Evolutionary conservation across 495 filamentous ascomycete species (phyloP).

Genomic region (Rostrohypoxylon terebratum): DNA sequence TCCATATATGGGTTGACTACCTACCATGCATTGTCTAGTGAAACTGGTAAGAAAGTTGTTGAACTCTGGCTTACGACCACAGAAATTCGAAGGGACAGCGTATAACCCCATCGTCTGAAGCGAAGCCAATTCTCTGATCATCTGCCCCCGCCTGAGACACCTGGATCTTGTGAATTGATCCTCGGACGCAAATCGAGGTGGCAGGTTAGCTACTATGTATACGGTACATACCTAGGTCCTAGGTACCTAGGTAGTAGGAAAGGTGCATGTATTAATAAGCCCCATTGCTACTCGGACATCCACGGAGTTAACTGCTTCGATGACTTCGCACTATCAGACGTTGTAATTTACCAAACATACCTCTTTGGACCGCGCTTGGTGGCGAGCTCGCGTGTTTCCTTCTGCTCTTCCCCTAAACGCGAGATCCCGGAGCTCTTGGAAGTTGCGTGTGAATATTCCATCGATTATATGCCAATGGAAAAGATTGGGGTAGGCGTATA

Average conservation of each 20-base stretch:
- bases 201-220: conserved; percentile 55
- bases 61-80: conserved; percentile 10
- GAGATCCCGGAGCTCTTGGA: too few relatives aligned
- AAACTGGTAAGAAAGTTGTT: conserved; percentile 5
- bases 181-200: conserved; percentile 7
- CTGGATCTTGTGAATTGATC: conserved; percentile 18
- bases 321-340: too few relatives aligned
- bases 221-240: conserved; percentile 58
- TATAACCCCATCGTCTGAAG: conserved; percentile 49
- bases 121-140: conserved; percentile 55
- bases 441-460: too few relatives aligned
- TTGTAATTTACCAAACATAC: too few relatives aligned
- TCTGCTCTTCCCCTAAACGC: too few relatives aligned
- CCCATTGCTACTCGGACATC: too few relatives aligned
- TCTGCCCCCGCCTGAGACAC: conserved; percentile 58
- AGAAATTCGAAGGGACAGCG: conserved; percentile 26
- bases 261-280: neutral
- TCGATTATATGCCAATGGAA: too few relatives aligned
- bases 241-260: neutral
- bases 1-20: neutral
- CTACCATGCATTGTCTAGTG: conserved; percentile 30
- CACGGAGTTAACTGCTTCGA: too few relatives aligned
- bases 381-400: too few relatives aligned
- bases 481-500: too few relatives aligned
- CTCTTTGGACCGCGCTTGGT: too few relatives aligned